phyloP scores from a whole-genome alignment of 179 eudicot genomes.

The Corrigiola litoralis region DNA sequence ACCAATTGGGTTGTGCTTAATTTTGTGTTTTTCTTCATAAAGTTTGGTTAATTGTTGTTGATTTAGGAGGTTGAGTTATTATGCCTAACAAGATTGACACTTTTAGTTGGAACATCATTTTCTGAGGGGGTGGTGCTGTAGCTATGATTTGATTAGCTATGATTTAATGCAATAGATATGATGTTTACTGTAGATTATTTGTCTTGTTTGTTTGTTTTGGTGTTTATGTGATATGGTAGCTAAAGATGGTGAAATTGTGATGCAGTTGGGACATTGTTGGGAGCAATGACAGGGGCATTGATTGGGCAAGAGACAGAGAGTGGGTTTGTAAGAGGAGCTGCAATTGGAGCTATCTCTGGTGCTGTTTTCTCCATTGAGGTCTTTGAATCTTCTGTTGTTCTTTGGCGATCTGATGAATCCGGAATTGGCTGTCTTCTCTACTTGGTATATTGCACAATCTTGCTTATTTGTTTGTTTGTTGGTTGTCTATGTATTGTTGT shows the following conservation, averaged over 20 bases:
- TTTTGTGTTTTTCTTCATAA: background rate
- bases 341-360: slow-evolving; percentile 97
- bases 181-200: no score
- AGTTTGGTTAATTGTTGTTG: background rate
- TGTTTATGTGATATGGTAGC: background rate
- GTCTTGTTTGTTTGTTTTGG: no score
- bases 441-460: slow-evolving; percentile 48
- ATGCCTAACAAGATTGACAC: no score
- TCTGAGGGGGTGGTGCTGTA: no score
- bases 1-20: slow-evolving; percentile 23
- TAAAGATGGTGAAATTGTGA: background rate
- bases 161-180: no score
- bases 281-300: slow-evolving; percentile 96
- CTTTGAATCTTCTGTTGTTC: slow-evolving; percentile 82
- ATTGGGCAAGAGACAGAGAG: slow-evolving; percentile 99
- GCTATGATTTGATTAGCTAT: no score
- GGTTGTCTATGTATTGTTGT: background rate
- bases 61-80: background rate
- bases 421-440: slow-evolving; percentile 88
- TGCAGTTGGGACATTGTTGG: slow-evolving; percentile 93
- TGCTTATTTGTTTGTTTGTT: background rate
- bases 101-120: no score
- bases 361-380: slow-evolving; percentile 99
- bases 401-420: slow-evolving; percentile 94
- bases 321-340: slow-evolving; percentile 97